Evolutionary conservation across 345 rosid genomes (phyloP).

Genomic region (Nasturtium officinale): DNA sequence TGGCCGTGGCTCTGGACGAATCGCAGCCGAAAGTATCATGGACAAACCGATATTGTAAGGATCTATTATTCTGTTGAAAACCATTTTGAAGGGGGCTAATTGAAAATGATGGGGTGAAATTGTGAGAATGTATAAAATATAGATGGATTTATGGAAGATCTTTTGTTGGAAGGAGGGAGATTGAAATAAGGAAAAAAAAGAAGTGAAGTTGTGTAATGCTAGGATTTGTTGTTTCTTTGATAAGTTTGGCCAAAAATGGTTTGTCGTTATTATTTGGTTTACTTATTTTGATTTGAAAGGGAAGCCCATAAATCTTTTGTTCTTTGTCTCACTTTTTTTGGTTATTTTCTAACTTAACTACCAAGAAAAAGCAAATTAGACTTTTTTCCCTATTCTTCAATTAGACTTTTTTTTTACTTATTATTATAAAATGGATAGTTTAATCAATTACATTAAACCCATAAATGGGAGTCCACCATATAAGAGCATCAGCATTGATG

Average conservation of each 20-base stretch:
- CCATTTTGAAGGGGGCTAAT: not conserved
- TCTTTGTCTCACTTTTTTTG: not conserved
- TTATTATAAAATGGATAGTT: too few species aligned
- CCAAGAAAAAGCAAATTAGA: not conserved
- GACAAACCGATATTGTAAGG: conserved; percentile 53
- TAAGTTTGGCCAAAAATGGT: conserved; percentile 36
- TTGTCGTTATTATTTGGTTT: conserved; percentile 37
- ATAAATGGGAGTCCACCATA: too few species aligned
- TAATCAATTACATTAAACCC: too few species aligned
- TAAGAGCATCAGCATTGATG: too few species aligned
- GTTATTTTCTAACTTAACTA: not conserved
- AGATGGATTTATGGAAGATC: conserved; percentile 37
- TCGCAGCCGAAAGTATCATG: conserved; percentile 61
- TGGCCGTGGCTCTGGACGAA: conserved; percentile 74
- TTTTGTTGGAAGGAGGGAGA: conserved; percentile 24
- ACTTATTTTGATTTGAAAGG: conserved; percentile 20
- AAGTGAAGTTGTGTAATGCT: conserved; percentile 25
- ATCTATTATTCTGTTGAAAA: too few species aligned
- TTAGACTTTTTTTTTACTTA: too few species aligned
- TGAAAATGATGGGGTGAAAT: conserved; percentile 11
- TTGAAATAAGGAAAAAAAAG: conserved; percentile 36
- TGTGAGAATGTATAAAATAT: conserved; percentile 42
- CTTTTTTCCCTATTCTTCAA: not conserved
- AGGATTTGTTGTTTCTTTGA: conserved; percentile 40
- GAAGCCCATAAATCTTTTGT: conserved; percentile 13